Percentiles rank a stretch among this genome's conserved stretches.
These are phyloP conservation scores for Xanthoconium purpureum DNA, from an alignment of 768 basidiomycete genomes.

Conservation along the genomic window DNA sequence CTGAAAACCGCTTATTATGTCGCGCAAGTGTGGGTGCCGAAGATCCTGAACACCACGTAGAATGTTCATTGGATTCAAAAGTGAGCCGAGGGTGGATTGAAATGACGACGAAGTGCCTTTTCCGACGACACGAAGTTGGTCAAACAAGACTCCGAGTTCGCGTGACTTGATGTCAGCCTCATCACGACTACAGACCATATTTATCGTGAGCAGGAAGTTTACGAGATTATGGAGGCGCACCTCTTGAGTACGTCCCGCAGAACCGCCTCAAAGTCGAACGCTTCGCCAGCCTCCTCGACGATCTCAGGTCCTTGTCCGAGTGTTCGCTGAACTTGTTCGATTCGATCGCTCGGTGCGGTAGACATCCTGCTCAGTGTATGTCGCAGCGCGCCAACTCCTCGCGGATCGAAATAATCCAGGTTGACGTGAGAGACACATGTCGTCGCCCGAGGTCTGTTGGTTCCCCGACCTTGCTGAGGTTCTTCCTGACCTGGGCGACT, in stretches of 20 bases:
- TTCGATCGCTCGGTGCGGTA: constrained; percentile 6
- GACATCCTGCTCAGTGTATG: constrained; percentile 16
- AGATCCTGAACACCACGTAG: constrained; percentile 40
- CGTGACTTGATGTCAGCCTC: constrained; percentile 49
- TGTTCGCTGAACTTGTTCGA: background rate
- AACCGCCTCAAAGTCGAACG: constrained; percentile 32
- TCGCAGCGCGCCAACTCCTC: constrained; percentile 37
- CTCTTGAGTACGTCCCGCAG: constrained; percentile 24
- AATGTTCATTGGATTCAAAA: constrained; percentile 51
- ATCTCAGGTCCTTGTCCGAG: background rate
- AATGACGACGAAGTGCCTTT: constrained; percentile 52
- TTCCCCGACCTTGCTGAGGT: background rate
- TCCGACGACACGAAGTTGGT: constrained; percentile 57
- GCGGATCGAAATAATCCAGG: constrained; percentile 53
- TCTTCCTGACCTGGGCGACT: background rate
- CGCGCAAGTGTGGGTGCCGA: constrained; percentile 60
- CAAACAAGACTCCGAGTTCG: constrained; percentile 60
- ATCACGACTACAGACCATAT: constrained; percentile 36
- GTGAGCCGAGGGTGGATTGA: constrained; percentile 60
- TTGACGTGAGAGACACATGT: constrained; percentile 35
- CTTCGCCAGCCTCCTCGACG: constrained; percentile 16
- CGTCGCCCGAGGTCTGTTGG: background rate
- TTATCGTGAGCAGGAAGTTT: background rate
- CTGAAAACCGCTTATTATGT: constrained; percentile 51
- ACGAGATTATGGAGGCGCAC: constrained; percentile 2